Evolutionary conservation across 306 rosid species (phyloP).

Genomic region (Vachellia pachyceras): DNA sequence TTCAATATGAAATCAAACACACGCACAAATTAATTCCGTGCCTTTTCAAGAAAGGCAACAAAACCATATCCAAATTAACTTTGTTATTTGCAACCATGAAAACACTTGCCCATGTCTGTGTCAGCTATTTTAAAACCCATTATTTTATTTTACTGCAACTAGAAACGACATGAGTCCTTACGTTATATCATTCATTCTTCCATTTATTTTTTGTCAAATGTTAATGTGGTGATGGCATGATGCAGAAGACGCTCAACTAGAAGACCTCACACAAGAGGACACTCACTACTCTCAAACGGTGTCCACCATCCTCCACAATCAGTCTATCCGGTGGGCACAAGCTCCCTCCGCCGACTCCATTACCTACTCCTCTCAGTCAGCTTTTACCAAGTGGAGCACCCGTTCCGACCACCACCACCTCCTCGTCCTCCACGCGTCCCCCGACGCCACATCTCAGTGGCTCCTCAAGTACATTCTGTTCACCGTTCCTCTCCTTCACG

Average conservation of each 20-base stretch:
- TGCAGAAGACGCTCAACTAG: slow-evolving; percentile 48
- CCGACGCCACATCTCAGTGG: slow-evolving; percentile 60
- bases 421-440: slow-evolving; percentile 32
- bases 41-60: neutral
- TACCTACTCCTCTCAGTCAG: slow-evolving; percentile 59
- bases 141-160: too few species aligned
- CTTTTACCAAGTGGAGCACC: slow-evolving; percentile 63
- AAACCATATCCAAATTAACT: neutral
- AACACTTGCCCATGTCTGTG: neutral
- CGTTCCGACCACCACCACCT: slow-evolving; percentile 26
- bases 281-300: slow-evolving; percentile 83
- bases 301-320: slow-evolving; percentile 67
- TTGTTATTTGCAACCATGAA: neutral
- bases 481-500: slow-evolving; percentile 75
- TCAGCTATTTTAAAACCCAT: neutral
- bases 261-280: slow-evolving; percentile 71
- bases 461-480: slow-evolving; percentile 74
- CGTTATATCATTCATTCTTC: too few species aligned
- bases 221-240: neutral
- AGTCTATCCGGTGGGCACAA: slow-evolving; percentile 49
- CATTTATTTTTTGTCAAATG: neutral
- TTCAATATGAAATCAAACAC: too few species aligned
- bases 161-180: too few species aligned
- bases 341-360: slow-evolving; percentile 44
- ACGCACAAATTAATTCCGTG: too few species aligned